A percentile compares a stretch with the other conserved stretches of the same genome.
Conservation (phyloP, 805 yeast species). For the Hanseniaspora pseudoguilliermondii region DNA sequence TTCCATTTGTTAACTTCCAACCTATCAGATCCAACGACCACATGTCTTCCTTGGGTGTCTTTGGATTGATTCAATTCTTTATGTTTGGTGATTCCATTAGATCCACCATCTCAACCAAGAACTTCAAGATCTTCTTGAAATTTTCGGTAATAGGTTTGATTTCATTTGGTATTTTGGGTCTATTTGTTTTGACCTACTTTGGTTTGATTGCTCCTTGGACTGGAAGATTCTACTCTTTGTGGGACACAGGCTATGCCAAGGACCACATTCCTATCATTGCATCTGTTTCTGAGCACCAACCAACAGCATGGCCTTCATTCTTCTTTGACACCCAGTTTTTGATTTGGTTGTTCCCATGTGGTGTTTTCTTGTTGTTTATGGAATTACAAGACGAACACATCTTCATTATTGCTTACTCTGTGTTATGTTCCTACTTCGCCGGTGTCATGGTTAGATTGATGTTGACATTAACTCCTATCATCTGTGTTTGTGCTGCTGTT, state of each 20-base stretch:
- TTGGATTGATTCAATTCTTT: slow-evolving; percentile 85
- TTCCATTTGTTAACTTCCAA: slow-evolving; percentile 94
- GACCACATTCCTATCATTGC: slow-evolving; percentile 98
- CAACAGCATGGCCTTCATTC: slow-evolving; percentile 99
- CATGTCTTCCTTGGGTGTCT: slow-evolving; percentile 95
- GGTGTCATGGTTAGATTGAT: slow-evolving; percentile 98
- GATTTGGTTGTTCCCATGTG: slow-evolving; percentile 98
- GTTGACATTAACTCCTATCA: slow-evolving; percentile 91
- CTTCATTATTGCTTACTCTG: slow-evolving; percentile 80
- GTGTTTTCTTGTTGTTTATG: slow-evolving; percentile 79
- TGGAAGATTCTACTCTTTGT: slow-evolving; percentile 93
- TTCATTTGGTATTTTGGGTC: slow-evolving; percentile 52
- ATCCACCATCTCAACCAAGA: slow-evolving; percentile 54
- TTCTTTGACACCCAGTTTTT: slow-evolving; percentile 86
- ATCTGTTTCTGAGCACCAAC: slow-evolving; percentile 97
- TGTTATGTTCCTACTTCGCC: slow-evolving; percentile 92
- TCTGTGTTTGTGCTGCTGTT: slow-evolving; percentile 85
- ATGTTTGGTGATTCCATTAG: slow-evolving; percentile 75
- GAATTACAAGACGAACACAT: slow-evolving; percentile 86
- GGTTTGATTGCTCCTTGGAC: slow-evolving; percentile 99
- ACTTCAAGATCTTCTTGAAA: slow-evolving; percentile 57
- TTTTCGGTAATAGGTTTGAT: slow-evolving; percentile 47
- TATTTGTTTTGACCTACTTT: slow-evolving; percentile 68
- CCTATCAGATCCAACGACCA: slow-evolving; percentile 97
- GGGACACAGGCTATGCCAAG: slow-evolving; percentile 97